A percentile compares a stretch with the other conserved stretches of the same genome.
Evolutionary conservation across 768 basidiomycete genomes (phyloP).

Genomic region (Serpula lacrymans): DNA sequence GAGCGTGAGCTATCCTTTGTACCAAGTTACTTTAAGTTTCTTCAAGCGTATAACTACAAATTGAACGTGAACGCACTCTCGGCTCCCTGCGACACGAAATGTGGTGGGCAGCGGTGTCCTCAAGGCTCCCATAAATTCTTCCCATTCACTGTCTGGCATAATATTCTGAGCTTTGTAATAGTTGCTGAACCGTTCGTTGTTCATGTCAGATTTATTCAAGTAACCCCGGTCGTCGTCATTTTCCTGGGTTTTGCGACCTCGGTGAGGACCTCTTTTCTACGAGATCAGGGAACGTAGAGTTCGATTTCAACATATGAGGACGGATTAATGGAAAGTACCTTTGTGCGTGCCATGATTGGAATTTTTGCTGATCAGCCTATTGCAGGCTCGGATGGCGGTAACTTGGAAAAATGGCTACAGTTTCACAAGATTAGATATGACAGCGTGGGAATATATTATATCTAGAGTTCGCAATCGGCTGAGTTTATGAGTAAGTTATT

Average conservation of each 20-base stretch:
- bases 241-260: conserved; percentile 13
- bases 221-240: conserved; percentile 46
- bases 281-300: neutral
- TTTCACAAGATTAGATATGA: no score
- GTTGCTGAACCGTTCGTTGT: conserved; percentile 60
- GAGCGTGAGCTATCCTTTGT: conserved; percentile 58
- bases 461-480: no score
- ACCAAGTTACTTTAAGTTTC: conserved; percentile 10
- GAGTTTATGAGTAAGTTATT: no score
- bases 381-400: no score
- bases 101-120: conserved; percentile 84
- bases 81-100: conserved; percentile 86
- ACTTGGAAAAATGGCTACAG: no score
- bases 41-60: no score
- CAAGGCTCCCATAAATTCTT: conserved; percentile 59
- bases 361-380: no score
- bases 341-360: conserved; percentile 9
- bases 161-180: conserved; percentile 80
- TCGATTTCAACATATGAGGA: neutral
- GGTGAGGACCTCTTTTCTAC: conserved; percentile 19
- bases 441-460: no score
- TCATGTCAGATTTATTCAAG: conserved; percentile 61
- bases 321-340: conserved; percentile 1
- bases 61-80: conserved; percentile 67
- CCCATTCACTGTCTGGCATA: conserved; percentile 78